phyloP scores from a whole-genome alignment of 352 stramenopile genomes.

The Blastocystis sp. region DNA sequence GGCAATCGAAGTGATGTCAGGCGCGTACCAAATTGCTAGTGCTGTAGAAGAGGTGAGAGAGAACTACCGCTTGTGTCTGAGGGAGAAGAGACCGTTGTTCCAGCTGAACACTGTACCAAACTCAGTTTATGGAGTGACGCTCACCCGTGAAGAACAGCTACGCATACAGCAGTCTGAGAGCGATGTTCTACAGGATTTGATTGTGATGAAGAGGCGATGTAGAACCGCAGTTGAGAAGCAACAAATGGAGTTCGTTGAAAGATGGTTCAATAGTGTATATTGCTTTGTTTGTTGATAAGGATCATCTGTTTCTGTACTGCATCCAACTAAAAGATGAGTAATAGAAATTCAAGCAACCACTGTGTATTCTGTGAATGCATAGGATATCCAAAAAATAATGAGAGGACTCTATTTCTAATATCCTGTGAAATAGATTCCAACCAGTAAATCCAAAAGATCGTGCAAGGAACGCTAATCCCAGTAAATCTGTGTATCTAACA shows the following conservation, averaged over 20 bases:
- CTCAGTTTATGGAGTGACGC: background rate
- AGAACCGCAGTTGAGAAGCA: background rate
- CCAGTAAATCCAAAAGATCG: too few species aligned
- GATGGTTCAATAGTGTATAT: background rate
- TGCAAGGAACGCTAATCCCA: too few species aligned
- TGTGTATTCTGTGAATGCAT: too few species aligned
- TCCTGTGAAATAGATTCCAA: too few species aligned
- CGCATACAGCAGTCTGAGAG: background rate
- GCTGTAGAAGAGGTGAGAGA: background rate
- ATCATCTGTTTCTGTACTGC: too few species aligned
- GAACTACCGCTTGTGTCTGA: background rate
- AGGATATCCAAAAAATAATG: too few species aligned
- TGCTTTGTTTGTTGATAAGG: background rate
- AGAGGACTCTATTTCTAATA: too few species aligned
- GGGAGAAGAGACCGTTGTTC: background rate
- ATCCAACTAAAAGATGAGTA: too few species aligned
- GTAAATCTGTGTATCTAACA: background rate
- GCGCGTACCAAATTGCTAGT: background rate
- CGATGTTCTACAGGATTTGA: background rate
- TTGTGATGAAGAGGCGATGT: slow-evolving; percentile 11
- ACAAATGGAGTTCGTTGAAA: slow-evolving; percentile 9
- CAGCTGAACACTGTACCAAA: background rate
- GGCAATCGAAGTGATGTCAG: background rate
- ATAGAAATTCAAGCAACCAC: too few species aligned
- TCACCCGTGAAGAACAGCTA: background rate